These are phyloP conservation scores for Globisporangium ultimum DNA, from an alignment of 352 stramenopile genomes.

Conservation along the genomic window DNA sequence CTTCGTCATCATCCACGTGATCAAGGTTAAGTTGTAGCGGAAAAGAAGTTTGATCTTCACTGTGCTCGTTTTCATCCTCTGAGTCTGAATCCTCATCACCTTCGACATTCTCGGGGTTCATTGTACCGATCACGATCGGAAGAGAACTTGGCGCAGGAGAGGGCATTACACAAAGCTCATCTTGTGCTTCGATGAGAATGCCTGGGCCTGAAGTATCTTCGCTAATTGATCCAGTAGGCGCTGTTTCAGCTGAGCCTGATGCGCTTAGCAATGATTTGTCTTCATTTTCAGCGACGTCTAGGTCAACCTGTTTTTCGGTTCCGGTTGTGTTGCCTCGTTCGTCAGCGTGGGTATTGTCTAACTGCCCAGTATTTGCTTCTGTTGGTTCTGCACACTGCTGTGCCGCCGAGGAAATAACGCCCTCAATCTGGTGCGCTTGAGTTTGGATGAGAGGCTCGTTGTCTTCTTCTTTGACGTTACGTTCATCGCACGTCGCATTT, in stretches of 20 bases:
- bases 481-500: neutral
- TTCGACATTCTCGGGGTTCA: constrained; percentile 8
- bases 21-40: constrained; percentile 16
- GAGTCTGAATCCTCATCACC: constrained; percentile 14
- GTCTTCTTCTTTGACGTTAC: neutral
- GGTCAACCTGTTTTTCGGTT: neutral
- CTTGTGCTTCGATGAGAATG: neutral
- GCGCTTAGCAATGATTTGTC: neutral
- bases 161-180: constrained; percentile 2
- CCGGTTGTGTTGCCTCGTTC: neutral
- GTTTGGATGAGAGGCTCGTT: neutral
- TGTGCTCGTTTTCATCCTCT: constrained; percentile 28
- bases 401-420: neutral
- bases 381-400: neutral
- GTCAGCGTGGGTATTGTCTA: neutral
- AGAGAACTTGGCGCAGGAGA: constrained; percentile 7
- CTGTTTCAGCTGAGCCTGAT: neutral
- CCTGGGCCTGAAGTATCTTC: neutral
- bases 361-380: neutral
- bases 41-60: constrained; percentile 2
- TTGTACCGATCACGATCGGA: constrained; percentile 11
- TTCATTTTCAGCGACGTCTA: neutral
- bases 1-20: constrained; percentile 30
- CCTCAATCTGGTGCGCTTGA: neutral
- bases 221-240: neutral